phyloP scores from a whole-genome alignment of 2,329 filamentous ascomycete genomes.

The Sphaerostilbella broomeana region DNA sequence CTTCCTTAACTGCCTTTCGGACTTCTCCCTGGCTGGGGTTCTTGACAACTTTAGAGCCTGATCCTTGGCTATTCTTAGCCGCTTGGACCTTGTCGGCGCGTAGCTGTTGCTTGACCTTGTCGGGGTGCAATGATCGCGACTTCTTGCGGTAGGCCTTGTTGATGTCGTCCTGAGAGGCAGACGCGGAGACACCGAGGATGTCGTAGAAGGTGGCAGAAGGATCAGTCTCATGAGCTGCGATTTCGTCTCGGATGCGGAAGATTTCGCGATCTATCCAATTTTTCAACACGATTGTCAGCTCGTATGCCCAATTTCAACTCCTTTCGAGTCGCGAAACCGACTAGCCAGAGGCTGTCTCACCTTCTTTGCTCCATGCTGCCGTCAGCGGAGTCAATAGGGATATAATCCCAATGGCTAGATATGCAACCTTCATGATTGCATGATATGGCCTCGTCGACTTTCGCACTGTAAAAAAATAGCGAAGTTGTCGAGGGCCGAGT shows the following conservation, averaged over 20 bases:
- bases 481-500: slow-evolving; percentile 1
- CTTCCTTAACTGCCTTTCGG: slow-evolving; percentile 70
- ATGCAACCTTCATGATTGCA: slow-evolving; percentile 64
- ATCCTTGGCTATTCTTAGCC: slow-evolving; percentile 46
- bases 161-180: slow-evolving; percentile 78
- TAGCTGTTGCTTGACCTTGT: slow-evolving; percentile 88
- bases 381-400: slow-evolving; percentile 60
- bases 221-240: slow-evolving; percentile 70
- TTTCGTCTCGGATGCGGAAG: slow-evolving; percentile 88
- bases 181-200: slow-evolving; percentile 70
- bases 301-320: too few relatives aligned
- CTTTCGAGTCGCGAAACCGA: too few relatives aligned
- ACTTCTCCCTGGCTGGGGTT: slow-evolving; percentile 68
- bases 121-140: slow-evolving; percentile 76
- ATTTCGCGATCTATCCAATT: slow-evolving; percentile 77
- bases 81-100: slow-evolving; percentile 59
- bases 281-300: slow-evolving; percentile 1
- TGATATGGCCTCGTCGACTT: slow-evolving; percentile 15
- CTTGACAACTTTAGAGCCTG: slow-evolving; percentile 60
- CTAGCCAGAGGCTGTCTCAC: slow-evolving; percentile 45
- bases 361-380: slow-evolving; percentile 81
- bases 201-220: slow-evolving; percentile 85
- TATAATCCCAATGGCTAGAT: slow-evolving; percentile 62
- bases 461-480: slow-evolving; percentile 4
- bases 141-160: slow-evolving; percentile 91